Conservation (phyloP, 306 rosid genomes). For the Corylus americana region DNA sequence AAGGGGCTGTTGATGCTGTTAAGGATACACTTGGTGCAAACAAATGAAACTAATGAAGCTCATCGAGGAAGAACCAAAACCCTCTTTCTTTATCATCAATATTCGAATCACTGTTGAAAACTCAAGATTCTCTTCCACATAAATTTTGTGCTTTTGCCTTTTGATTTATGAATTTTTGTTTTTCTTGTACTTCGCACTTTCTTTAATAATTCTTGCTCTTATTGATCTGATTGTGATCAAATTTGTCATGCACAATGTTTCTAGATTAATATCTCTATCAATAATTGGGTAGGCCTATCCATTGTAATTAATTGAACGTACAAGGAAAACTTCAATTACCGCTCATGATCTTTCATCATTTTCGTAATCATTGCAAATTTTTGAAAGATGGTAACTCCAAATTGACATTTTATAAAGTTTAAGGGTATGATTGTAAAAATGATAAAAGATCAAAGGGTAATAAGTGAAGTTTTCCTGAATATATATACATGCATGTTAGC, state of each 20-base stretch:
- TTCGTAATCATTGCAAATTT: too few relatives aligned
- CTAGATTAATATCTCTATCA: not conserved
- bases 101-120: too few relatives aligned
- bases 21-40: constrained; percentile 25
- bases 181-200: not conserved
- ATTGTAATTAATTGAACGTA: not conserved
- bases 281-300: not conserved
- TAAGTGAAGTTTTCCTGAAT: too few relatives aligned
- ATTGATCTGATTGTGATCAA: not conserved
- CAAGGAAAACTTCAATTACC: too few relatives aligned
- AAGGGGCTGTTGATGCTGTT: constrained; percentile 29
- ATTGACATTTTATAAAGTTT: too few relatives aligned
- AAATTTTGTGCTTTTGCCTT: not conserved
- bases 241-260: not conserved
- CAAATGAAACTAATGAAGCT: constrained; percentile 25
- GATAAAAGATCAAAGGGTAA: too few relatives aligned
- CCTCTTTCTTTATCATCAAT: too few relatives aligned
- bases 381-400: too few relatives aligned
- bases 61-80: not conserved
- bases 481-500: too few relatives aligned
- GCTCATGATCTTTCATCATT: too few relatives aligned
- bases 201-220: not conserved
- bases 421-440: too few relatives aligned
- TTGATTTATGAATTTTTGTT: not conserved
- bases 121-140: not conserved